Base-by-base conservation (phyloP, 2,329 filamentous ascomycete genomes). In the Sporothrix pseudoabietina region DNA sequence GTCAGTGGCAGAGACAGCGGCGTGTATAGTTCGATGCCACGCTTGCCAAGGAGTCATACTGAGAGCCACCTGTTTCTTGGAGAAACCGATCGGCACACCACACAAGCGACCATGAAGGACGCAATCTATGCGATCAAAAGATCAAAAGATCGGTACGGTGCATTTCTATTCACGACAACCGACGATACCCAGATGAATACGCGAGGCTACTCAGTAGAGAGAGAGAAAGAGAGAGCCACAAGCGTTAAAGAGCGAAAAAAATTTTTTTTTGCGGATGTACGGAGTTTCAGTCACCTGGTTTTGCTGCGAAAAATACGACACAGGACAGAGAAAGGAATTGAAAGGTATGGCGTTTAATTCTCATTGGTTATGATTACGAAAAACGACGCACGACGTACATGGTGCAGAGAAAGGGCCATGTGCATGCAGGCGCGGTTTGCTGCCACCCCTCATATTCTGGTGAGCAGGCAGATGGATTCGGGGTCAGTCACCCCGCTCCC, bases 1-100 rank as follows among this genome's bases (percentile, higher is more conserved):
- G 44, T 44, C 72, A 65, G 14, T 73, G 72, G 72, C 47, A 70
- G n/a, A 26, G 66, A 49, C 55, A 65, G 35, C 47, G 55, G 3
- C 49, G 32, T 8, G 32, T 49, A 30, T 44, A 22, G 49, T 59
- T 52, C 16, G 63, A 59, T 12, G 12, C 44, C 19, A 49, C 59
- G 10, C 35, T 71, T 12, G 19, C 8, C 65, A 35, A 41, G 19
- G 44, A 44, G 47, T n/a, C 61, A 30, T 9, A 47, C 12, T 44
- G 16, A 44, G 12, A 1, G 6, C 57, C 61, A 7, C 39, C 22
- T 26, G 22, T 3, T 16, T 3, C 12, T 14, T 5, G 12, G 8
- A 16, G 12, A 30, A 3, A 19, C n/a, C 12, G 47, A 26, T 44
- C 19, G 39, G n/a, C 59, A 16, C 12, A 26, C 12, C 12, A 12